Evolutionary conservation across 2,329 filamentous ascomycete genomes (phyloP), one percentile per base, ranked within the genome.

Genomic region (Curvularia eragrostidis): DNA sequence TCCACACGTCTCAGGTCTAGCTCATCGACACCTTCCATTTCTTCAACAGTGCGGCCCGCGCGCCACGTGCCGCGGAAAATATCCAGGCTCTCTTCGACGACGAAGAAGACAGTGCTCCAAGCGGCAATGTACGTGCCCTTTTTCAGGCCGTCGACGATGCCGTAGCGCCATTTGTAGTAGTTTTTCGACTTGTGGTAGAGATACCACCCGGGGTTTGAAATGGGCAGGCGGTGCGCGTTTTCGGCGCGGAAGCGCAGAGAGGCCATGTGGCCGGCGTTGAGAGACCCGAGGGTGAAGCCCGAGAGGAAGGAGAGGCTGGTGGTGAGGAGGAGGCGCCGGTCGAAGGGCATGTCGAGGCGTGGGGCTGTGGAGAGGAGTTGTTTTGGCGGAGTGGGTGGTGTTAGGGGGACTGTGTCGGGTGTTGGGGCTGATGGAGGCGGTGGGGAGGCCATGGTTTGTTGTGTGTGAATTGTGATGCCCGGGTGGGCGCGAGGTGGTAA

Each of bases 111-210:
- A 18, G 86, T 84, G 2, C 87, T 90, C 85, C 93, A 93, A 44
- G 89, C 80, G 4, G 86, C 86, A 5, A 96, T 82, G 65, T 85
- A 87, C 30, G 80, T 74, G 1, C 90, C 93, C 83, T 95, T 91
- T 64, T 85, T 87, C 48, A 91, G 68, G 0, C 92, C 95, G 70
- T 96, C 92, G 51, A 86, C 86, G 18, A 96, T 80, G 0, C 90
- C 94, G 5, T 90, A 91, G 21, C 90, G 84, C 69, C 91, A 88
- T 50, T 90, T 85, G 69, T 92, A 87, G 80, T 99, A 98, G 78
- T 97, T 98, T 78, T 98, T 98, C 74, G 88, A 91, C 79, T 97
- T 97, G 82, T 98, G 94, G 78, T 99, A 99, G n/a, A 98, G 85
- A 75, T 94, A 99, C 95, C 95, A 99, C 18, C 93, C 94, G 2